Evolutionary conservation across 331 rosid species (phyloP), one percentile per base, ranked within the genome.

Genomic region (Ulmus americana): DNA sequence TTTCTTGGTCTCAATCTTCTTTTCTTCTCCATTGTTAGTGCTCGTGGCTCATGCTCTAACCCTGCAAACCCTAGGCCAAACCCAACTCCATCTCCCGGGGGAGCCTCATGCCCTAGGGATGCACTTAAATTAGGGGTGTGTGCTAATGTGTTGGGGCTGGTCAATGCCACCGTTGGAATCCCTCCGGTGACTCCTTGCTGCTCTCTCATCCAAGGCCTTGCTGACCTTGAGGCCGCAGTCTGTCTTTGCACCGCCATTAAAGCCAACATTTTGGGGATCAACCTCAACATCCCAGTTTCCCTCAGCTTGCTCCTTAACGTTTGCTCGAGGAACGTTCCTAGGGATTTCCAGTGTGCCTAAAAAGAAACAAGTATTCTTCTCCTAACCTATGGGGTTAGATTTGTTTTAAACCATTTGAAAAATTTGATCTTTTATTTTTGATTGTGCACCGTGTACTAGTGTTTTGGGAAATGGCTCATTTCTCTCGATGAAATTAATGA

Each of bases 131-230:
- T 91, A 3, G 95, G 90, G 2, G 72, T 81, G 0, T 91, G 97
- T 50, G 90, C 87, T 39, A 59, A 79, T 20, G 77, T 91, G 20
- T 86, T 91, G 1, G 72, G 95, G 4, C 35, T 91, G 53, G 4
- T 86, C 7, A 86, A 91, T 55, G 9, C 58, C 22, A 78, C 77
- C 0, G 8, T 91, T 13, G 92, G 96, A 5, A 67, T 39, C 13
- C 96, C 97, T 20, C 97, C 95, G 0, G 85, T 78, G 16, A 42
- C 73, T 5, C 97, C 96, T 6, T 91, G 95, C 68, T 91, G 97
- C 73, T 0, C 71, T 16, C 86, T 88, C 22, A 59, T 88, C 50
- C 54, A 84, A 10, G 97, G 97, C 45, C 86, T 91, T 35, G 88
- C 57, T 9, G 88, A 88, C 42, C 80, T 91, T 44, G 92, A 91